Evolutionary conservation across 2,329 filamentous ascomycete species (phyloP).

Genomic region (Aspergillus clavatus): DNA sequence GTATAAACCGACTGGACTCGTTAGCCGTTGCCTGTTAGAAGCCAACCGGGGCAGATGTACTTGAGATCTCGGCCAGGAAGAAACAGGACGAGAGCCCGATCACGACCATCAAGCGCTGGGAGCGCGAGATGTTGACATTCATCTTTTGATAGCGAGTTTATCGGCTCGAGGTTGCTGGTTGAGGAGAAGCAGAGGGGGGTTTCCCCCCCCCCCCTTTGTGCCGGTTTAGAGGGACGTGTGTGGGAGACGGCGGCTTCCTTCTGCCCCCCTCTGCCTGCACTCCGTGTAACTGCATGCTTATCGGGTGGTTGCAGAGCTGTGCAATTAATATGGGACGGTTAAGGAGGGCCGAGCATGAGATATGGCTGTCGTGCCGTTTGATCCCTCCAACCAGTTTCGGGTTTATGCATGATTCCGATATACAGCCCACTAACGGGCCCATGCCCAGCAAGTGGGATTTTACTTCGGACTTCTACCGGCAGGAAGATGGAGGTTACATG

Average conservation of each 20-base stretch:
- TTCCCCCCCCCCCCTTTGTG: too few relatives aligned
- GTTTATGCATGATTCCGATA: too few relatives aligned
- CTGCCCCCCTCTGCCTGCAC: neutral
- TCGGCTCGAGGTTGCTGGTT: neutral
- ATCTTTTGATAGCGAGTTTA: slow-evolving; percentile 10
- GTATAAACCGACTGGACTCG: slow-evolving; percentile 56
- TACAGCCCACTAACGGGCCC: too few relatives aligned
- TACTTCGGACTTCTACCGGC: too few relatives aligned
- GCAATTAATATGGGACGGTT: too few relatives aligned
- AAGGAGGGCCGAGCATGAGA: too few relatives aligned
- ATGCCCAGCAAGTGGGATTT: too few relatives aligned
- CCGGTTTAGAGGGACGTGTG: neutral
- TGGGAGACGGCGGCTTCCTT: neutral
- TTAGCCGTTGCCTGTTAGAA: neutral
- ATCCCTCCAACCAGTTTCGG: too few relatives aligned
- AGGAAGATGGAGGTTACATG: too few relatives aligned
- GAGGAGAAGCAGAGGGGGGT: neutral
- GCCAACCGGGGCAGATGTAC: slow-evolving; percentile 10
- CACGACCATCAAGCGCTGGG: slow-evolving; percentile 26
- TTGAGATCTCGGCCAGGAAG: slow-evolving; percentile 30
- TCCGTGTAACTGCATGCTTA: neutral
- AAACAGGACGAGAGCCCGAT: slow-evolving; percentile 30
- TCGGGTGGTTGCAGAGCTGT: neutral
- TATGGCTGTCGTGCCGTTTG: too few relatives aligned
- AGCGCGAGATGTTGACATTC: slow-evolving; percentile 24